Evolutionary conservation across 371 early-diverging fungal species (phyloP), one percentile per base, ranked within the genome.

Genomic region (Rhizopus sp.): DNA sequence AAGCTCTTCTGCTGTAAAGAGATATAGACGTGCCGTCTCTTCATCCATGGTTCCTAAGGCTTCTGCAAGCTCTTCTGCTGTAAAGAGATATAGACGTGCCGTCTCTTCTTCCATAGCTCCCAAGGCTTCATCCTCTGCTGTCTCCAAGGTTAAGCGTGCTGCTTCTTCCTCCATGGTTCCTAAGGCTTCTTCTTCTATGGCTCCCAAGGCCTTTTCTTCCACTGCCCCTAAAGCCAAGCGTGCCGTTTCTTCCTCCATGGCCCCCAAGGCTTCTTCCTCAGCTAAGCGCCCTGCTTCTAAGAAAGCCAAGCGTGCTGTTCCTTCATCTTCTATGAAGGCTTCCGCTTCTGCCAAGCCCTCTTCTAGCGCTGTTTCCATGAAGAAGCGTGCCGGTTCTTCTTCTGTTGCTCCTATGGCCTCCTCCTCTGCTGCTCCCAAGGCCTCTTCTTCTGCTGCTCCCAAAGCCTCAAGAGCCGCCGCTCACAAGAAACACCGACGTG

Each of bases 251-350:
- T 41, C 40, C 32, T 33, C 46, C 45, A 6, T 29, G 3, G 45
- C 35, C 30, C 31, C 30, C n/a, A 35, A 16, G 40, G 59, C 40
- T 29, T 49, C 53, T 39, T 48, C 41, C 6, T 57, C 57, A n/a
- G 44, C 44, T 3, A 15, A 35, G 37, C 1, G 12, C 16, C 2
- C 23, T 23, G 23, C 23, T 23, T 23, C 23, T 2, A 8, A 13
- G 42, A 8, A 41, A 5, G 16, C 7, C 6, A n/a, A 8, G 42
- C 12, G 16, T 13, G 10, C 48, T 32, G 12, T 32, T 0, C 7
- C 32, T 32, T 10, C 5, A 13, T 3, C 30, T 10, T 31, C 31
- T n/a, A 15, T 12, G 49, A 31, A 33, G n/a, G 34, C 4, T 34
- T 49, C 34, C 5, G 47, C 29, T 10, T 15, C 47, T 7, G 29